Evolutionary conservation across 495 filamentous ascomycete species (phyloP), one percentile per base, ranked within the genome.

Genomic region (Penicillium pancosmium): DNA sequence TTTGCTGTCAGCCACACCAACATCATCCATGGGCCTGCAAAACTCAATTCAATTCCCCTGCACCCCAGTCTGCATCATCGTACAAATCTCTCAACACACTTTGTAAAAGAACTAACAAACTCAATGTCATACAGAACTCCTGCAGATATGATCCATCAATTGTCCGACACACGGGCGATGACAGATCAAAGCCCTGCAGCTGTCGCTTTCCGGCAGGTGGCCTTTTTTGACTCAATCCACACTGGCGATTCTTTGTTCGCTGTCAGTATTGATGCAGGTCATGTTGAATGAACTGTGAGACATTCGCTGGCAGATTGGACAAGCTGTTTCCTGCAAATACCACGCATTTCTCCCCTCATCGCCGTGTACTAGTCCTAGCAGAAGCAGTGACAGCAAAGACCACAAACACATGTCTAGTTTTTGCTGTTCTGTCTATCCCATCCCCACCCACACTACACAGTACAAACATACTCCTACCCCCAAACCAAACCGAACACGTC

Each of bases 171-270:
- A 62, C 58, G 52, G 62, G 54, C 50, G 57, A 59, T 65, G 65
- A 63, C 58, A 57, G 58, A 65, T 59, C 59, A 59, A 44, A 52
- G 47, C 44, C 47, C 53, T 63, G 65, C 65, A 61, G 15, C 31
- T 55, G 50, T 57, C 54, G 36, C 38, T 38, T 57, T 60, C 35
- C 16, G 57, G 62, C 19, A 60, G 35, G 55, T 59, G 33, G 43
- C 38, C 16, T 25, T 31, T 27, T 31, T 33, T 38, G 36, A 38
- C 36, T 38, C 36, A 9, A 52, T 21, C 12, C 48, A 21, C 19
- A 21, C 31, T 4, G 23, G 23, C 23, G 23, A 23, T 23, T 23
- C 12, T 38, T n/a, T 21, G 21, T 57, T 38, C n/a, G 41, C 16
- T 18, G 41, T 44, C 12, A 19, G 4, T 15, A 10, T 8, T 43